Evolutionary conservation across 1,139 yeast species (phyloP).

Genomic region (Meyerozyma smithsonii): DNA sequence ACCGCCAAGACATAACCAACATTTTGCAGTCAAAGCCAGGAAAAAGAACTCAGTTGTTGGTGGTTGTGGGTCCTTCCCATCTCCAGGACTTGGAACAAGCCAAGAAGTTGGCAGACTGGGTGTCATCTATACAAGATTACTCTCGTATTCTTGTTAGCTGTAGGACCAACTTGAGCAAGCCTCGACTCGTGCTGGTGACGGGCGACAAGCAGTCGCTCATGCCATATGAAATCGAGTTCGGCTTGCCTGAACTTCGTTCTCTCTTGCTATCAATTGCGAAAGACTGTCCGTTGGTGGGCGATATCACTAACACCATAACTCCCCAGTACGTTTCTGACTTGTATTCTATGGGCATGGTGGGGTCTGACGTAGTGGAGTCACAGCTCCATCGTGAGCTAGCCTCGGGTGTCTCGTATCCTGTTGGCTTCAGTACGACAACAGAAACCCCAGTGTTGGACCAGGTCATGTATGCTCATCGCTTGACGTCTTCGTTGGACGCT

Average conservation of each 20-base stretch:
- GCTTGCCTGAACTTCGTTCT: conserved; percentile 37
- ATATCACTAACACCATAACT: conserved; percentile 39
- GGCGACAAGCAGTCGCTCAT: conserved; percentile 13
- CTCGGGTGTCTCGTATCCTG: conserved; percentile 42
- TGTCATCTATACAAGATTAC: background rate
- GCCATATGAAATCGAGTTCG: conserved; percentile 34
- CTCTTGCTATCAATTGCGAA: conserved; percentile 31
- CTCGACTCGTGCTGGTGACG: conserved; percentile 14
- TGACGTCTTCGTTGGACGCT: conserved; percentile 37
- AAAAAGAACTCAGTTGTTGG: conserved; percentile 21
- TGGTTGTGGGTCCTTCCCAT: conserved; percentile 37
- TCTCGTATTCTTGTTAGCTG: conserved; percentile 16
- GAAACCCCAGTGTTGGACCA: conserved; percentile 15
- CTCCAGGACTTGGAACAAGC: conserved; percentile 28
- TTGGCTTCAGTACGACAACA: conserved; percentile 33
- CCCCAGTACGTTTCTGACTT: conserved; percentile 46
- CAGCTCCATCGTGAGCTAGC: conserved; percentile 44
- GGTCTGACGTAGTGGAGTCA: conserved; percentile 34
- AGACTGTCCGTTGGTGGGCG: conserved; percentile 36
- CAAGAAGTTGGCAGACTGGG: conserved; percentile 7
- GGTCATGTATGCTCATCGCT: conserved; percentile 20
- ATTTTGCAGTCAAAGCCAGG: background rate
- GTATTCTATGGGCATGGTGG: conserved; percentile 34
- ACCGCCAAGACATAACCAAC: conserved; percentile 14
- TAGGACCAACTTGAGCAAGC: conserved; percentile 31